Conservation (phyloP, 208 protist species). For the Leishmania tropica region DNA sequence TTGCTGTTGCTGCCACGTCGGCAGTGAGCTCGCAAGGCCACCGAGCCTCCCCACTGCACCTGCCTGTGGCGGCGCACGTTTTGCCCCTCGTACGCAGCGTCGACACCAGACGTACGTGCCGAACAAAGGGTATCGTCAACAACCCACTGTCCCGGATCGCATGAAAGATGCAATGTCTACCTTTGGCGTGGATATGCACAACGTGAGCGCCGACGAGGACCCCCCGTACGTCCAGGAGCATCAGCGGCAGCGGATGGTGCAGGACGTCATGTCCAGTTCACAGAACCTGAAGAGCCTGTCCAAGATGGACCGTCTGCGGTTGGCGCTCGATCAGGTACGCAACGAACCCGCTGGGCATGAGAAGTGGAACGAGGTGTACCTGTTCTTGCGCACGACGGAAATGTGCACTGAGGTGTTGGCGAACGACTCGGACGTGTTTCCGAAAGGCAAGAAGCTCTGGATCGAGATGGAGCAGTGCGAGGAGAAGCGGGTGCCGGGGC, state of each 20-base stretch:
- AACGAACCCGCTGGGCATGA: constrained; percentile 51
- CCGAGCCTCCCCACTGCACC: not conserved
- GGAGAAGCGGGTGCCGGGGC: constrained; percentile 67
- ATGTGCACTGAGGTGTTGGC: constrained; percentile 76
- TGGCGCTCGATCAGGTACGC: constrained; percentile 66
- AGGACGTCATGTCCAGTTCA: constrained; percentile 60
- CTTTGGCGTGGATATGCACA: constrained; percentile 57
- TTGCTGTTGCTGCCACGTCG: constrained; percentile 2
- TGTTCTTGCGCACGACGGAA: constrained; percentile 89
- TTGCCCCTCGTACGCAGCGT: not conserved
- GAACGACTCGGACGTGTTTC: constrained; percentile 67
- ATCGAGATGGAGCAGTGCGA: constrained; percentile 86
- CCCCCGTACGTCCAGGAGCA: constrained; percentile 80
- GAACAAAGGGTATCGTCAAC: constrained; percentile 82
- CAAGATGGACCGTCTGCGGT: constrained; percentile 82
- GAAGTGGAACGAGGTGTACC: constrained; percentile 83
- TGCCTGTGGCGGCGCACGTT: not conserved
- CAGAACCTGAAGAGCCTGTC: constrained; percentile 65
- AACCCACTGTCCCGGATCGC: constrained; percentile 76
- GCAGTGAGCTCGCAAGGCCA: not conserved
- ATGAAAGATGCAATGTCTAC: constrained; percentile 77
- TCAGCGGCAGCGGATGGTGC: constrained; percentile 62
- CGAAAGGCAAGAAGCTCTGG: constrained; percentile 83
- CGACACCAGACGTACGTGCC: constrained; percentile 44
- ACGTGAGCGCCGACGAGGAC: constrained; percentile 53